These are phyloP conservation scores for Sordariomycetes sp. DNA, from an alignment of 2,329 filamentous ascomycete species.

Conservation along the genomic window DNA sequence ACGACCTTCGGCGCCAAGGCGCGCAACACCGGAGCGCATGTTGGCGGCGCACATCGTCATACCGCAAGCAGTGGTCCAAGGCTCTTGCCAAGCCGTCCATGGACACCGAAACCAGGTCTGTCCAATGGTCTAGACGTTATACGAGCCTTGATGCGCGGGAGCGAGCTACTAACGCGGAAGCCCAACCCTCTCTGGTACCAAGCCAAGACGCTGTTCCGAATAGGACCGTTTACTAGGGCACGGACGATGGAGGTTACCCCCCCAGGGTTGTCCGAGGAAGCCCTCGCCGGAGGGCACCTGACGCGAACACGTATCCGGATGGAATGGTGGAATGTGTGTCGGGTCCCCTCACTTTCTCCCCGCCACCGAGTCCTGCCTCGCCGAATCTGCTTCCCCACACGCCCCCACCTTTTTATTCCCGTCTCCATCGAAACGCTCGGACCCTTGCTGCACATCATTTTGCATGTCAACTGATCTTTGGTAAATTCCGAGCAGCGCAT, in stretches of 20 bases:
- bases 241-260: background rate
- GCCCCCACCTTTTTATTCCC: background rate
- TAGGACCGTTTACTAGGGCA: background rate
- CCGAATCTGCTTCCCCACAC: background rate
- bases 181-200: background rate
- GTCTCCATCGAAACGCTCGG: background rate
- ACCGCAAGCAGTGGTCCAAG: background rate
- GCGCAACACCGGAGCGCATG: background rate
- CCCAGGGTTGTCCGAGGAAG: background rate
- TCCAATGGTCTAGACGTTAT: background rate
- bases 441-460: constrained; percentile 5
- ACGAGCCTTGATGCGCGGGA: background rate
- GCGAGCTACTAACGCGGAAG: background rate
- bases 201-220: background rate
- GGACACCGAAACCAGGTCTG: background rate
- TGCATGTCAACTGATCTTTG: constrained; percentile 1
- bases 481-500: background rate
- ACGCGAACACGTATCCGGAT: no score
- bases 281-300: no score
- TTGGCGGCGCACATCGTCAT: background rate
- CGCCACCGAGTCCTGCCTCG: no score
- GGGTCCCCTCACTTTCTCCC: no score
- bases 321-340: no score
- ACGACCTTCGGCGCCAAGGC: no score
- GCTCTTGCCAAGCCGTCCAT: background rate